Base-by-base conservation (phyloP, 2,329 filamentous ascomycete species). In the Microdochium nivale region DNA sequence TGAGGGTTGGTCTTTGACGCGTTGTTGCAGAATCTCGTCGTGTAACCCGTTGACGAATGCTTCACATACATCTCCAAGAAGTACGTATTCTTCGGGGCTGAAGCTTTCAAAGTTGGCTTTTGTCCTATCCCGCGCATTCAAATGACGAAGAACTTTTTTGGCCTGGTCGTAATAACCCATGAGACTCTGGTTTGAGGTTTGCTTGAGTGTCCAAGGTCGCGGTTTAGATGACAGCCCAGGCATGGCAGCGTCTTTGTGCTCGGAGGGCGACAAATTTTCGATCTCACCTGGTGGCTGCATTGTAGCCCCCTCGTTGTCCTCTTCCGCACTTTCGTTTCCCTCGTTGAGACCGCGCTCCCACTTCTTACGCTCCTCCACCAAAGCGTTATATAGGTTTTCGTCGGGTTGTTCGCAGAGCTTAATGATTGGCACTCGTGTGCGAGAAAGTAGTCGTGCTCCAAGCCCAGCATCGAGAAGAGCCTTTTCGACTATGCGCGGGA, bases 381-480 rank as follows among this genome's bases (percentile, higher is more conserved):
- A 74, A 52, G 80, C 81, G 10, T 71, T 64, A 14, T 78, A 78
- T 1, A 95, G 73, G 52, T 78, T 73, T 2, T 76, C 67, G 0
- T 79, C 76, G 2, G 90, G 90, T 43, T 71, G 78, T 64, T 92
- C 78, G 61, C 90, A 95, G 16, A 96, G 76, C 63, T 95, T 94
- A 64, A 96, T 85, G 57, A 96, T 95, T 0, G 90, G 89, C 3
- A 95, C 86, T 55, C 90, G 78, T 1, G 90, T 94, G 51, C 83
- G 81, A 2, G 86, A 87, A 2, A 96, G 75, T 3, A 95, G 74
- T 3, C 88, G 80, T 16, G 88, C 90, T 2, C 89, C 89, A 56
- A 87, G 81, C 0, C 87, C 88, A 25, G 78, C 71, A 16, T 87
- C 78, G 4, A 95, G 73, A 13, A 95, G 77, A 2, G 80, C 81